phyloP scores from a whole-genome alignment of 2,329 filamentous ascomycete genomes.

The Ophiostoma angusticollis region DNA sequence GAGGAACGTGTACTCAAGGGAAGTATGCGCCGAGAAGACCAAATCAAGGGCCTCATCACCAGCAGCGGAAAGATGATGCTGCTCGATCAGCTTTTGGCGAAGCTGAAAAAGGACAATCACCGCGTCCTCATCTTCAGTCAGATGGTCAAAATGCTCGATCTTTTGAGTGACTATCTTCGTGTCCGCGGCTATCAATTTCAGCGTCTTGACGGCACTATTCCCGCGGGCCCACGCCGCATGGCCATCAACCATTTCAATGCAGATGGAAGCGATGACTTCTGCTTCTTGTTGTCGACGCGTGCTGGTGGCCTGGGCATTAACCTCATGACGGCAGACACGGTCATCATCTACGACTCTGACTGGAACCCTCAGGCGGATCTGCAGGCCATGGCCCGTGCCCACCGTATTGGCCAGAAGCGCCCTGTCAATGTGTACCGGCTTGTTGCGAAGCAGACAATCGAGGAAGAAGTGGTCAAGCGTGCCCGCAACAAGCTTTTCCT shows the following conservation, averaged over 20 bases:
- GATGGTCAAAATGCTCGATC: conserved; percentile 98
- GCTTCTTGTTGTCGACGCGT: conserved; percentile 86
- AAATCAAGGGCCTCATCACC: conserved; percentile 83
- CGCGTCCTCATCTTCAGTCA: conserved; percentile 97
- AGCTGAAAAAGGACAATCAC: conserved; percentile 85
- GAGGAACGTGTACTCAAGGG: conserved; percentile 80
- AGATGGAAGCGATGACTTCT: conserved; percentile 91
- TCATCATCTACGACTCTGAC: conserved; percentile 94
- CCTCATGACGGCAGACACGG: conserved; percentile 95
- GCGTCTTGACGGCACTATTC: conserved; percentile 87
- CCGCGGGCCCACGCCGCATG: conserved; percentile 72
- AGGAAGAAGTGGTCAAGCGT: conserved; percentile 92
- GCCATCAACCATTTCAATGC: conserved; percentile 98
- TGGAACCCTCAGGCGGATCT: conserved; percentile 98
- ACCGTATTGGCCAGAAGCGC: conserved; percentile 92
- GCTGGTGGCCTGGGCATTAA: conserved; percentile 98
- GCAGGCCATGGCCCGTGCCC: conserved; percentile 95
- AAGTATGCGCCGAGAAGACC: conserved; percentile 72
- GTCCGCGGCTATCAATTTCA: conserved; percentile 93
- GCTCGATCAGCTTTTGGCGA: conserved; percentile 84
- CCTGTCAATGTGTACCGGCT: conserved; percentile 94
- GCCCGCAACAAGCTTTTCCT: conserved; percentile 95
- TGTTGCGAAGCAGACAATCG: conserved; percentile 95
- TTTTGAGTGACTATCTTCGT: conserved; percentile 85
- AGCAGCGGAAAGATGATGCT: conserved; percentile 99